Base-by-base conservation (phyloP, 352 stramenopile genomes). In the Globisporangium heterothallicum region DNA sequence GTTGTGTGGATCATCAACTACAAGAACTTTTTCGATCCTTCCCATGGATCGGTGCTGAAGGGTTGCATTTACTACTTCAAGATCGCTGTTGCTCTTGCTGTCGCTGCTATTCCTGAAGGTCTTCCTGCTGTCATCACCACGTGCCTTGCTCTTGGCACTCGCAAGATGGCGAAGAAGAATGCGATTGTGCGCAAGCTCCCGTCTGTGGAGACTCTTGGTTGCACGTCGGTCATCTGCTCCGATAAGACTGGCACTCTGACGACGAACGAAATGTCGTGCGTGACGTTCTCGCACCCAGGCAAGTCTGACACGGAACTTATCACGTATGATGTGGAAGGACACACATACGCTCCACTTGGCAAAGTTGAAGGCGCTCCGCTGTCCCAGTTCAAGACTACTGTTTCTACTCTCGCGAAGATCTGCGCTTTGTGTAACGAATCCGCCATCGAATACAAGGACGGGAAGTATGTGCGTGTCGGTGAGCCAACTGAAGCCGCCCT, bases 41-140 rank as follows among this genome's bases (percentile, higher is more conserved):
- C 82, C 22, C 75, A 94, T 62, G 84, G 84, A 22, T 89, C 84
- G 22, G 74, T 96, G 19, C 78, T 98, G 57, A 97, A 98, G 73
- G 96, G 96, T 18, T 97, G 93, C 56, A 92, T 99, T 50, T 98
- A 99, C 78, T 99, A 99, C 83, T 98, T 98, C 51, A 99, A 99
- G 73, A 97, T 99, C 27, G 96, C 97, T 1, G 96, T 99, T 12
- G 96, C 96, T 1, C 78, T 99, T 22, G 97, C 95, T 19, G 97
- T 99, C 0, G 97, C 97, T 1, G 97, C 97, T 4, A 99, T 99
- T 56, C 97, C 97, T 4, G 97, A 99, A 76, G 97, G 97, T 30
- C 76, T 99, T 4, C 96, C 96, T 2, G 96, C 97, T 12, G 96
- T 99, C 12, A 99, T 99, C 62, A 99, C 97, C 3, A 93, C 79